Base-by-base conservation (phyloP, 768 basidiomycete species). In the Podaxis rugospora region DNA sequence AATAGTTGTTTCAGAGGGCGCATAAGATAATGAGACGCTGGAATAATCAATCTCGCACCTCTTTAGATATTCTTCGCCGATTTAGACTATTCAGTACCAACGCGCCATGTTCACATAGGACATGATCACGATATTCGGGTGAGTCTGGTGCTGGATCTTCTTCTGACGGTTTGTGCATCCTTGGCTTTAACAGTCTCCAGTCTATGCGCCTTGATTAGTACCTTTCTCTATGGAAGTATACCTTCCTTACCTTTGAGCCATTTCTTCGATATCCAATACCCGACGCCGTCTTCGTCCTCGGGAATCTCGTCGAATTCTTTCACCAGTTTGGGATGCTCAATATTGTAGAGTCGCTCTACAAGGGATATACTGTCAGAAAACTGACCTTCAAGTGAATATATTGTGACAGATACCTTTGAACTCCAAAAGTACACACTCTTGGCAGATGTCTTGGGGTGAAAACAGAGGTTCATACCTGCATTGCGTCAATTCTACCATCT, bases 211-310 rank as follows among this genome's bases (percentile, higher is more conserved):
- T 16, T 46, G 32, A 51, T 54, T 53, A 37, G 37, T 64, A 18
- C 36, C 59, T 56, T 18, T 32, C n/a, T 52, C 25, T 65, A 59
- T 14, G 4, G 49, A 36, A 35, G 39, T 21, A 66, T 61, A 4
- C 63, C 14, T 40, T 47, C 61, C 70, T 14, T 60, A 89, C 92
- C 92, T 82, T 81, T 88, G 3, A 89, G 70, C 93, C 93, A 94
- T 5, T 74, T 70, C 68, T 87, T 92, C 0, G 92, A 93, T 67
- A 93, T 83, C 87, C 88, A 91, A 69, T 79, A 87, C 5, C 82
- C 82, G 14, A 72, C 70, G 58, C 82, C 81, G 11, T 74, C 74
- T 3, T 73, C 72, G 9, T 77, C 72, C 27, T 79, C 75, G 40
- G 77, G 76, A 5, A 84, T 69, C 3, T 79, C 76, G 51, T 91